Evolutionary conservation across 192 early-diverging fungal species (phyloP).

Genomic region (Coemansia sp.): DNA sequence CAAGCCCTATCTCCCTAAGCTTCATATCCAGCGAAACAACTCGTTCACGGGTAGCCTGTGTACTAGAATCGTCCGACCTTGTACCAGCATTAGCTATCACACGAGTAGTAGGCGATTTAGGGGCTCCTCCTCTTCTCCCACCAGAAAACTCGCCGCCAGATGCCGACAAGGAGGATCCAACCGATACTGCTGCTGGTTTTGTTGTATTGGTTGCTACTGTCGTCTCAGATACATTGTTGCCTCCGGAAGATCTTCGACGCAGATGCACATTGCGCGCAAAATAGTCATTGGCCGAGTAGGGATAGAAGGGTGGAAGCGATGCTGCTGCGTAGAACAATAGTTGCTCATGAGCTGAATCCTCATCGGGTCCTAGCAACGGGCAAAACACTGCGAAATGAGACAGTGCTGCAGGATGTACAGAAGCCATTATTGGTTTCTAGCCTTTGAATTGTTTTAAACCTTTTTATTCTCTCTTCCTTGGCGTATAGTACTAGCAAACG

Average conservation of each 20-base stretch:
- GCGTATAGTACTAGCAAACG: background rate
- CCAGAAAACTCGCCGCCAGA: too few relatives aligned
- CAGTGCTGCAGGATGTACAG: conserved; percentile 52
- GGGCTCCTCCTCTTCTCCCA: background rate
- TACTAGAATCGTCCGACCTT: background rate
- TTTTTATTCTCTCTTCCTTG: too few relatives aligned
- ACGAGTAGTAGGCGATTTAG: background rate
- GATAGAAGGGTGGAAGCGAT: conserved; percentile 36
- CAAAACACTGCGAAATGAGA: conserved; percentile 77
- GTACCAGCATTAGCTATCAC: background rate
- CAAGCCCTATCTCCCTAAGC: conserved; percentile 73
- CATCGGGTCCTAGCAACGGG: conserved; percentile 63
- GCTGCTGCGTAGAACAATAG: conserved; percentile 73
- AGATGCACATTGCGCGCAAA: conserved; percentile 31
- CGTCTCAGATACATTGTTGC: conserved; percentile 10
- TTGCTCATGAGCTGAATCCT: conserved; percentile 76
- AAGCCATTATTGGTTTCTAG: conserved; percentile 12
- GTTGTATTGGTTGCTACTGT: background rate
- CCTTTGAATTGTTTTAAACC: too few relatives aligned
- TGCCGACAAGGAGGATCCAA: too few relatives aligned
- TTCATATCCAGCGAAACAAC: conserved; percentile 73
- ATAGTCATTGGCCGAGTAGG: conserved; percentile 48
- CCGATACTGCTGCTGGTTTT: background rate
- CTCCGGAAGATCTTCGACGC: conserved; percentile 35
- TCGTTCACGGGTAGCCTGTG: conserved; percentile 20